These are phyloP conservation scores for Xylaria sp. DNA, from an alignment of 2,329 filamentous ascomycete genomes.

Conservation along the genomic window DNA sequence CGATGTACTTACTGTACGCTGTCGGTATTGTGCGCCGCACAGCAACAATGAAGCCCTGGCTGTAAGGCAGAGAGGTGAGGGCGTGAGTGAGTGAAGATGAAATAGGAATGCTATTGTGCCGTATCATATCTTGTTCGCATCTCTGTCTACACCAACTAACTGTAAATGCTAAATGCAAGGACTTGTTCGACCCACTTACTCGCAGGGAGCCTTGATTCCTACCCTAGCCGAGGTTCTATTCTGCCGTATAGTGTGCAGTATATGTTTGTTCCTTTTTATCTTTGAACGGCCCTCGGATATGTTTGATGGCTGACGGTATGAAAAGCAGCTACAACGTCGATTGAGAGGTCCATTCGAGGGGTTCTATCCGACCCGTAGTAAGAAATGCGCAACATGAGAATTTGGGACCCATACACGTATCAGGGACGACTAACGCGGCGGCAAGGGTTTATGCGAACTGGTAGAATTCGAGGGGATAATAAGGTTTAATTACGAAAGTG, in stretches of 20 bases:
- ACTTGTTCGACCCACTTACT: constrained; percentile 18
- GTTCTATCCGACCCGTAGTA: background rate
- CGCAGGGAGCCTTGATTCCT: background rate
- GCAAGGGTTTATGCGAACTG: constrained; percentile 29
- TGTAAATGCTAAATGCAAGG: constrained; percentile 15
- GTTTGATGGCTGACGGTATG: background rate
- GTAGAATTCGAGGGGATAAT: constrained; percentile 2
- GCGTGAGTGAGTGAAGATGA: background rate
- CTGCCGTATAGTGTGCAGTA: background rate
- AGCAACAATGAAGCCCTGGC: background rate
- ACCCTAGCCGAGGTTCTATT: constrained; percentile 23
- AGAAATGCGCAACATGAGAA: background rate
- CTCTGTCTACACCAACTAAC: constrained; percentile 1
- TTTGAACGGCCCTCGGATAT: background rate
- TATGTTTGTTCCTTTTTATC: background rate
- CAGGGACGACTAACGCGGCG: background rate
- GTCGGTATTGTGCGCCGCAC: constrained; percentile 10
- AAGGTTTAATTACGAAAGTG: constrained; percentile 15
- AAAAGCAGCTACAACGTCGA: background rate
- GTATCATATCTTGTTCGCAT: constrained; percentile 2
- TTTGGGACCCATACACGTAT: constrained; percentile 8
- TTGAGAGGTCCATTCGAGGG: no score
- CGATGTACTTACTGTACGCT: constrained; percentile 7
- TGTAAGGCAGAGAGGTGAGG: background rate
- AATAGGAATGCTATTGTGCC: background rate